A percentile compares a stretch with the other conserved stretches of the same genome.
Evolutionary conservation across 495 filamentous ascomycete species (phyloP).

Genomic region (Lophiostoma macrostomum): DNA sequence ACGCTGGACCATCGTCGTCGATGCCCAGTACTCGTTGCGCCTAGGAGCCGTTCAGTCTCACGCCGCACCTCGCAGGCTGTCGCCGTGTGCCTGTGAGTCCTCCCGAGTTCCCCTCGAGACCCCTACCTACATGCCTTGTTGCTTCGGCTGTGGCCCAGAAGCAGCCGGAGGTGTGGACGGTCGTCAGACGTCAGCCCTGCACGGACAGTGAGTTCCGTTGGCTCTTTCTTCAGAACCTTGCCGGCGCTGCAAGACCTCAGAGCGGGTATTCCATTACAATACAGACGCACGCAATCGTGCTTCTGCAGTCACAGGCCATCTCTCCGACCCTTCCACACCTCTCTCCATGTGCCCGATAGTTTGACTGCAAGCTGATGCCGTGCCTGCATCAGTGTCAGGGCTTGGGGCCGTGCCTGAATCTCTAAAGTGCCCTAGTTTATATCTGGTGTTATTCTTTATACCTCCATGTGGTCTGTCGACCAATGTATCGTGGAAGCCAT

Average conservation of each 20-base stretch:
- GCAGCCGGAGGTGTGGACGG: slow-evolving; percentile 17
- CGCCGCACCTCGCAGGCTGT: background rate
- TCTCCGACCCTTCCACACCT: slow-evolving; percentile 15
- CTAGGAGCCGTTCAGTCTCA: slow-evolving; percentile 5
- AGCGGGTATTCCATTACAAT: slow-evolving; percentile 31
- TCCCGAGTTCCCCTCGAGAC: background rate
- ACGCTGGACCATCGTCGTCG: too few relatives aligned
- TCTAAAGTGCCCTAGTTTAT: slow-evolving; percentile 31
- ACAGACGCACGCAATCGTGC: slow-evolving; percentile 34
- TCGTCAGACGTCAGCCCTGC: slow-evolving; percentile 35
- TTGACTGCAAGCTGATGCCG: slow-evolving; percentile 29
- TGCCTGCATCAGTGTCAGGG: slow-evolving; percentile 32
- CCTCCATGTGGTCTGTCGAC: slow-evolving; percentile 29
- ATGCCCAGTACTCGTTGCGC: too few relatives aligned
- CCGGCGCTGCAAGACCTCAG: slow-evolving; percentile 31
- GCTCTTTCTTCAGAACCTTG: slow-evolving; percentile 31
- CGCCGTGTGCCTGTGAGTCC: slow-evolving; percentile 2
- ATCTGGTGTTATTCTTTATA: slow-evolving; percentile 30
- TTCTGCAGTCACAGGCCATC: slow-evolving; percentile 25
- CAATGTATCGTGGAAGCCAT: slow-evolving; percentile 34
- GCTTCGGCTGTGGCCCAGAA: slow-evolving; percentile 25
- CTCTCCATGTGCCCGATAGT: slow-evolving; percentile 31
- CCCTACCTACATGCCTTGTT: slow-evolving; percentile 14
- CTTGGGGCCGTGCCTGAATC: slow-evolving; percentile 27
- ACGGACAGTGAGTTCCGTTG: slow-evolving; percentile 33